Percentiles rank a stretch among this genome's conserved stretches.
Conservation (phyloP, 1,284 basidiomycete species). For the Rhodotorula sp. region DNA sequence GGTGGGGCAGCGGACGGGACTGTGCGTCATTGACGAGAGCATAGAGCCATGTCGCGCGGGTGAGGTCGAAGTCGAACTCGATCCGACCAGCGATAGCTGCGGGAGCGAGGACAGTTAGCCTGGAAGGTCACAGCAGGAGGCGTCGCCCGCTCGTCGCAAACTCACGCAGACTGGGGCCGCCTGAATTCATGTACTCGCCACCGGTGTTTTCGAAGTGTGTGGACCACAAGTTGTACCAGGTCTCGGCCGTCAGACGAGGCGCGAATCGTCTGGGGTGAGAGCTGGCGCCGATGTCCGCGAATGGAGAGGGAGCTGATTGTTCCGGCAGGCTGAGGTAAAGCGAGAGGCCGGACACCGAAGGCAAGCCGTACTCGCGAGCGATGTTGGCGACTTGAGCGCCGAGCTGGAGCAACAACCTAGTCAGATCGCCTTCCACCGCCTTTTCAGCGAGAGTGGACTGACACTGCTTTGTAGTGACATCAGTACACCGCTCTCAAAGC, state of each 20-base stretch:
- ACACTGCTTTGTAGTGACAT: slow-evolving; percentile 36
- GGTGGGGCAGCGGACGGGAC: background rate
- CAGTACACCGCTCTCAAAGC: slow-evolving; percentile 30
- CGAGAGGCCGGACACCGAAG: slow-evolving; percentile 32
- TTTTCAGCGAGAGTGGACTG: background rate
- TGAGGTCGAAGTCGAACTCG: slow-evolving; percentile 41
- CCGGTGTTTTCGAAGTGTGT: slow-evolving; percentile 1
- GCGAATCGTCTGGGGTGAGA: slow-evolving; percentile 4
- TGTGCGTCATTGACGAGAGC: background rate
- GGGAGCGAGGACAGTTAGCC: no score
- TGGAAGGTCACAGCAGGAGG: background rate
- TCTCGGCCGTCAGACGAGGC: slow-evolving; percentile 21
- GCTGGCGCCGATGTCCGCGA: background rate
- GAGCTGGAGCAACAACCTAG: slow-evolving; percentile 15
- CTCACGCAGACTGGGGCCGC: slow-evolving; percentile 11
- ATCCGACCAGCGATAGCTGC: slow-evolving; percentile 40
- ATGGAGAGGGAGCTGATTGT: background rate
- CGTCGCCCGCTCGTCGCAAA: background rate
- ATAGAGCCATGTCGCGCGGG: slow-evolving; percentile 33
- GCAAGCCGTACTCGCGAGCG: slow-evolving; percentile 39
- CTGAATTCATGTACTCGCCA: background rate
- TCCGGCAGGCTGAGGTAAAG: slow-evolving; percentile 33
- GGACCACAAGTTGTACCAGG: slow-evolving; percentile 16
- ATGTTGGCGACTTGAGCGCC: slow-evolving; percentile 36
- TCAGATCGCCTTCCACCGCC: rapidly evolving